Evolutionary conservation across 345 rosid species (phyloP), one percentile per base, ranked within the genome.

Genomic region (Ailanthus altissimus): DNA sequence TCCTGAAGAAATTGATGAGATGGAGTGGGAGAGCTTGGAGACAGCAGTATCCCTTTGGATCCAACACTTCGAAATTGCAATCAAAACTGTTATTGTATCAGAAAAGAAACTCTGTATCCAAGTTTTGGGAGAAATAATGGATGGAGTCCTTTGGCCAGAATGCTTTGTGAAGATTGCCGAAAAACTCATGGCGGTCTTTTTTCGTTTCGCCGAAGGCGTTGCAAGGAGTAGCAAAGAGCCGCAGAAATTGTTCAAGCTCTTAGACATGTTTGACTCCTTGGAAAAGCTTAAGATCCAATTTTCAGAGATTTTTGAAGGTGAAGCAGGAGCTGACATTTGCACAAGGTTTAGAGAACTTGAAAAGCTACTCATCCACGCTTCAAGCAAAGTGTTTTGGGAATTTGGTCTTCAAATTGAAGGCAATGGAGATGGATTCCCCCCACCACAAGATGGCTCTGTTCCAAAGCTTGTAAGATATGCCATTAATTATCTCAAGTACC

Each of bases 161-260:
- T 90, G 94, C 85, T 90, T 88, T 28, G 81, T 86, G 42, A 90
- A 88, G 84, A 87, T 84, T 25, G 86, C 91, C 0, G 90, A 88
- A 73, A 90, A 88, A 76, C 84, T 90, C 89, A 86, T 86, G 89
- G 92, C 91, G 16, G 92, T 90, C 10, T 90, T 90, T 79, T 90
- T 89, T 74, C 88, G 90, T 42, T 89, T 87, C 21, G 90, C 92
- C 2, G 92, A 90, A 82, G 94, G 94, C 45, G 87, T 87, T 8
- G 88, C 92, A 2, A 83, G 89, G 63, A 87, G 94, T 74, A 87
- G 65, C 74, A 88, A 85, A 63, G 92, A 90, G 77, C 92, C 92
- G 1, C 90, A 87, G 67, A 90, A 90, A 72, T 81, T 90, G 74
- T 90, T 89, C 85, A 90, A 89, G 87, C 90, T 90, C 53, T 76